Evolutionary conservation across 495 filamentous ascomycete species (phyloP).

Genomic region (Penicillium mononematosum): DNA sequence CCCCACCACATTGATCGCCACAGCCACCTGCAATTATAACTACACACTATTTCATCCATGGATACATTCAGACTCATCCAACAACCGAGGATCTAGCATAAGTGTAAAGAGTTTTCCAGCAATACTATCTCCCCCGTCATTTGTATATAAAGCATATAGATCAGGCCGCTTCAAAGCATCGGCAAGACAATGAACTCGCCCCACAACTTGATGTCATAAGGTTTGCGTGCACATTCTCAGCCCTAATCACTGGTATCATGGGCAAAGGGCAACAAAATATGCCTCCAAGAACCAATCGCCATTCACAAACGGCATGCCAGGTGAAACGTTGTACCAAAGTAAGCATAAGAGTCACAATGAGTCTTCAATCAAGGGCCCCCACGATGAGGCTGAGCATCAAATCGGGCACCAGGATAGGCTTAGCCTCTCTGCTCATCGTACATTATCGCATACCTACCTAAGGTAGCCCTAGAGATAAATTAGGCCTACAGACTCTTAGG

Average conservation of each 20-base stretch:
- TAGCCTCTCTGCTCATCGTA: not conserved
- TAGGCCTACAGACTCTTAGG: not conserved
- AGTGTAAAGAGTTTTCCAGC: not conserved
- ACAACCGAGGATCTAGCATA: not conserved
- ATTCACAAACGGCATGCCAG: not conserved
- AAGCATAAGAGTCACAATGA: constrained; percentile 3
- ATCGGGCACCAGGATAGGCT: constrained; percentile 13
- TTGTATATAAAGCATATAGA: not conserved
- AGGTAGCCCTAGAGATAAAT: not conserved
- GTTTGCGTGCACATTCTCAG: constrained; percentile 6
- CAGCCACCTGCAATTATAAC: constrained; percentile 1
- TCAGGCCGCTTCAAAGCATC: not conserved
- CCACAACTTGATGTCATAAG: constrained; percentile 17
- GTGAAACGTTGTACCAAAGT: not conserved
- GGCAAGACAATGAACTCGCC: not conserved
- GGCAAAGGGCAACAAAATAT: not conserved
- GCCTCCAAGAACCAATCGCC: not conserved
- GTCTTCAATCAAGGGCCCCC: constrained; percentile 15
- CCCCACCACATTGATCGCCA: constrained; percentile 3
- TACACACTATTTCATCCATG: not conserved
- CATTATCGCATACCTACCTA: too few species aligned
- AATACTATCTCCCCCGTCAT: not conserved
- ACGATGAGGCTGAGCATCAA: constrained; percentile 15
- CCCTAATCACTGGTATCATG: constrained; percentile 12
- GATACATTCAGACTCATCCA: not conserved